Base-by-base conservation (phyloP, 106 monocot genomes). In the Dioscorea alata region DNA sequence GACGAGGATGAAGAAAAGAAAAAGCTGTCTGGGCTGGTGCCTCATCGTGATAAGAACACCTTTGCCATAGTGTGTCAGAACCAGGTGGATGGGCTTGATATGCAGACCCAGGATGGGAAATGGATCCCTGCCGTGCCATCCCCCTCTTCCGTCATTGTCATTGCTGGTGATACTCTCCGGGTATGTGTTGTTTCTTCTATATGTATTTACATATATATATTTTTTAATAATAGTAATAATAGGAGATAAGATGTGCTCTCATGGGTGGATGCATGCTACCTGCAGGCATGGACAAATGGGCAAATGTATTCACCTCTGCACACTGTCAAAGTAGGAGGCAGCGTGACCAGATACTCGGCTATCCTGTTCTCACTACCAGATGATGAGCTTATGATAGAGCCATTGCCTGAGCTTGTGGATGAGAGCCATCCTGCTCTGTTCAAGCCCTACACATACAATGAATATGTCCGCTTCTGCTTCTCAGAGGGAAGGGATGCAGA, bases 11-110 rank as follows among this genome's bases (percentile, higher is more conserved):
- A 28, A 12, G 79, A 72, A 16, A 64, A 57, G 24, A 32, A 4
- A 35, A n/a, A 28, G 28, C 28, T 28, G 28, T 3, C 71, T 2
- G 61, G 71, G 0, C 62, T 71, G 33, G 8, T 31, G 0, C 4
- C 78, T 0, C 83, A 83, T 56, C 59, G 25, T 34, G 83, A 83
- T 71, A 68, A n/a, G 20, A 83, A 68, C 59, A 20, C 24, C 14
- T 23, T 79, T n/a, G 65, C 56, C 17, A 59, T 83, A 24, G 8
- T 83, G 0, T 71, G 71, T 66, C 71, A 79, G 69, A 66, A 79
- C 51, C 54, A 78, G 50, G 70, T 68, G n/a, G 67, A 61, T 3
- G 83, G 83, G 18, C 59, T 74, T 9, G 49, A 66, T 25, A 20
- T 74, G 48, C 21, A 31, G 5, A 49, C 49, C n/a, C 16, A 19